Evolutionary conservation across 148 eudicot genomes (phyloP), one percentile per base, ranked within the genome.

Genomic region (Dianthus caryophyllus): DNA sequence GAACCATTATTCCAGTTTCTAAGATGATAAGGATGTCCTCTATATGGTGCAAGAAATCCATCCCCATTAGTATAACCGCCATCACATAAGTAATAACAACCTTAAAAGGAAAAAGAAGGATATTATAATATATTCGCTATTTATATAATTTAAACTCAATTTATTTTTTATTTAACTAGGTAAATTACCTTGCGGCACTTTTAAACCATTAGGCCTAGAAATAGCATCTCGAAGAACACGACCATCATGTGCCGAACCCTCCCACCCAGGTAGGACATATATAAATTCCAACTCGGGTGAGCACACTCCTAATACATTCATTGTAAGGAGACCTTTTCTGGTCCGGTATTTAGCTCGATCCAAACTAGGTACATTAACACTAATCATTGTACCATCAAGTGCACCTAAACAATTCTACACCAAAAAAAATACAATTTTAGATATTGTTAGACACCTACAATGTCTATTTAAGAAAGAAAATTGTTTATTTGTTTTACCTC

Each of bases 221-320:
- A n/a, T n/a, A n/a, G n/a, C n/a, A n/a, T 70, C 39, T 2, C 36
- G n/a, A 25, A 59, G 66, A 12, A 70, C 66, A 7, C 17, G 29
- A n/a, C 18, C 65, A 29, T 59, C 38, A 47, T 26, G 6, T n/a
- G 55, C 50, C 11, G 77, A 58, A 9, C 77, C 72, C 18, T 73
- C 77, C 76, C 76, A 72, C 4, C 70, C 57, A 57, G 57, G 58
- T 43, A 72, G 43, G 2, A 66, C 55, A 55, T 72, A 72, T 21
- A 72, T 14, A 33, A 65, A 72, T 18, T 65, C 33, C 47, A 55
- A 13, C 8, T 72, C 44, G 13, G 4, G 58, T 22, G 64, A 24
- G 21, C 18, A 56, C 18, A 47, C 76, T n/a, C n/a, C n/a, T n/a
- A n/a, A n/a, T n/a, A n/a, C n/a, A n/a, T n/a, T n/a, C n/a, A n/a